phyloP scores from a whole-genome alignment of 225 moss, liverwort and hornwort genomes.

The Polytrichum commune region DNA sequence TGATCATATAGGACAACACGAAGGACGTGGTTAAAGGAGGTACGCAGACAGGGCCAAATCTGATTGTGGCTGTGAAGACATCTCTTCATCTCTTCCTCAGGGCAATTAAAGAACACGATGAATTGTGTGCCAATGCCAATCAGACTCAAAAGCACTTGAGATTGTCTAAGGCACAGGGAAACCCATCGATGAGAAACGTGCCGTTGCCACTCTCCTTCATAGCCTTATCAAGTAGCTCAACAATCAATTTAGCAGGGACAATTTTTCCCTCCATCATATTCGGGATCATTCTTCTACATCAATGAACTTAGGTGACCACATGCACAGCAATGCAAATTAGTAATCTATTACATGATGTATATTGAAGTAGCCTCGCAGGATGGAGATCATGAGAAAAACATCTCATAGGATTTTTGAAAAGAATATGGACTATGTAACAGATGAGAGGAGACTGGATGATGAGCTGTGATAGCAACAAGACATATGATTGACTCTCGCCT shows the following conservation, averaged over 20 bases:
- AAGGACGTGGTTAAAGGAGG: too few species aligned
- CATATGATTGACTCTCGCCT: too few species aligned
- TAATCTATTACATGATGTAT: too few species aligned
- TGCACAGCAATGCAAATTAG: too few species aligned
- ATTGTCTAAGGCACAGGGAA: conserved; percentile 84
- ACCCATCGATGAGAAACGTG: conserved; percentile 95
- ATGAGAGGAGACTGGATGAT: too few species aligned
- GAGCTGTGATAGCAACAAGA: too few species aligned
- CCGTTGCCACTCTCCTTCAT: conserved; percentile 67
- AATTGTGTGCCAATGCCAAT: conserved; percentile 75
- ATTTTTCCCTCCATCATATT: conserved; percentile 91
- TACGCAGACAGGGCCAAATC: conserved; percentile 20
- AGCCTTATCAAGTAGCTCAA: conserved; percentile 79
- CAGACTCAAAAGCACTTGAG: conserved; percentile 74
- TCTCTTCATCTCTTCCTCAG: conserved; percentile 79
- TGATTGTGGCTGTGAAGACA: conserved; percentile 81
- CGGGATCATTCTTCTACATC: conserved; percentile 63
- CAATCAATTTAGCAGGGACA: conserved; percentile 85
- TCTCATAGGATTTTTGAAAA: too few species aligned
- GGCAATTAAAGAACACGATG: conserved; percentile 81
- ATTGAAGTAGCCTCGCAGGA: too few species aligned
- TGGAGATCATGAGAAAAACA: too few species aligned
- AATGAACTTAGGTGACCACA: too few species aligned
- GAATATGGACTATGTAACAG: too few species aligned
- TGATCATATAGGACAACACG: too few species aligned